Percentiles rank a stretch among this genome's conserved stretches.
These are phyloP conservation scores for Plasmodium fragile DNA, from an alignment of 169 alveolate species.

Conservation along the genomic window DNA sequence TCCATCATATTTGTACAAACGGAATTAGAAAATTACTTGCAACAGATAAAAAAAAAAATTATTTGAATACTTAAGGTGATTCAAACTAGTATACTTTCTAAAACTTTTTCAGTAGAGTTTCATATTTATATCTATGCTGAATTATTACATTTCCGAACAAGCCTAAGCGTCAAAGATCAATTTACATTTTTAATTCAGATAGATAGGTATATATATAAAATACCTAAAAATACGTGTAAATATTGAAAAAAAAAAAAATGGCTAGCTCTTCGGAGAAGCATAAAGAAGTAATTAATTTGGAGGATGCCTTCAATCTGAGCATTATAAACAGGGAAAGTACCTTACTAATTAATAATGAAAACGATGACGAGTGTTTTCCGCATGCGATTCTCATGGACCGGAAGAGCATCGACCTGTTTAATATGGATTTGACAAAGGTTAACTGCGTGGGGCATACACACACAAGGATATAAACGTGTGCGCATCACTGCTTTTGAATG, in stretches of 20 bases:
- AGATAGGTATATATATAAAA: neutral
- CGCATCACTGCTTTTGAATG: neutral
- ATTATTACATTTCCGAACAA: neutral
- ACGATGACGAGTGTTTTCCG: slow-evolving; percentile 31
- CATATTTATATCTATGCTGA: neutral
- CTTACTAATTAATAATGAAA: slow-evolving; percentile 31
- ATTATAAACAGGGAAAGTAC: slow-evolving; percentile 54
- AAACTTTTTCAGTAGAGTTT: neutral
- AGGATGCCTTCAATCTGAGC: slow-evolving; percentile 21
- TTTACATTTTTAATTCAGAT: no score
- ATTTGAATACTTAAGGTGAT: neutral
- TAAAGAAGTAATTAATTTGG: slow-evolving; percentile 17
- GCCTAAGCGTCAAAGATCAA: neutral
- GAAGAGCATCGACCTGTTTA: slow-evolving; percentile 38
- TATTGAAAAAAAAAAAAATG: slow-evolving; percentile 12
- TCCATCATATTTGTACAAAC: neutral
- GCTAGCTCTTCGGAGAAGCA: neutral
- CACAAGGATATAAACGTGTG: neutral
- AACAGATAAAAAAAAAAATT: neutral
- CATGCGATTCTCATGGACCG: slow-evolving; percentile 50
- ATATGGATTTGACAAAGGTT: slow-evolving; percentile 61
- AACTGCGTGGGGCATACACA: neutral
- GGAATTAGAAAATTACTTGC: neutral
- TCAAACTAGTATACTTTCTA: neutral
- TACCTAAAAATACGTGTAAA: neutral